Percentiles rank a stretch among this genome's conserved stretches.
Evolutionary conservation across 495 filamentous ascomycete genomes (phyloP).

Genomic region (Hypoxylon subgilvum): DNA sequence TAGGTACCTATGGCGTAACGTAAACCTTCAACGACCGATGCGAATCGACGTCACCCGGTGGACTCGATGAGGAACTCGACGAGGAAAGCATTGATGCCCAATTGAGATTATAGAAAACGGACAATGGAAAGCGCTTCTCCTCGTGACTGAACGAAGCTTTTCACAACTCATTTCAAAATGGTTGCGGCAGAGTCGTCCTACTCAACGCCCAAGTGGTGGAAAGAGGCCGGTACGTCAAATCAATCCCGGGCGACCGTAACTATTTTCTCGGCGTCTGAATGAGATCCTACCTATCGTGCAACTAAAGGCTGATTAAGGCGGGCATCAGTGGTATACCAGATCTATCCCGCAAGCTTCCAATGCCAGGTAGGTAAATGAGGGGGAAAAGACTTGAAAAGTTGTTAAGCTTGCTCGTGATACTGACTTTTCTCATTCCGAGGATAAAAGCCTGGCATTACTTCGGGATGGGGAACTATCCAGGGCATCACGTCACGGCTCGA

Average conservation of each 20-base stretch:
- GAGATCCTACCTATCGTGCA: too few species aligned
- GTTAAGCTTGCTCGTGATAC: too few species aligned
- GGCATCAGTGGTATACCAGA: slow-evolving; percentile 59
- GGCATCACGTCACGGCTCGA: slow-evolving; percentile 62
- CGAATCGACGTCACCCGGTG: slow-evolving; percentile 25
- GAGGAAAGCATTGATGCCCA: slow-evolving; percentile 24
- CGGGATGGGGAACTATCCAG: slow-evolving; percentile 62
- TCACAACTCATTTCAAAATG: slow-evolving; percentile 13
- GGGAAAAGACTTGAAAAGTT: too few species aligned
- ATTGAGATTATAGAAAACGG: slow-evolving; percentile 5
- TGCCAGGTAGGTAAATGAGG: slow-evolving; percentile 56
- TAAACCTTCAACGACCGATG: slow-evolving; percentile 22
- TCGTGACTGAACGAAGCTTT: background rate
- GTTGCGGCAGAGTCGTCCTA: slow-evolving; percentile 30
- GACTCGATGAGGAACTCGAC: slow-evolving; percentile 5
- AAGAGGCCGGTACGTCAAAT: slow-evolving; percentile 50
- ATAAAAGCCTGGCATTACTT: slow-evolving; percentile 41
- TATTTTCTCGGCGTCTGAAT: too few species aligned
- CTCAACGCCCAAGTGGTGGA: slow-evolving; percentile 60
- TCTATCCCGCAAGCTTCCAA: slow-evolving; percentile 67
- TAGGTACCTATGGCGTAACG: slow-evolving; percentile 12
- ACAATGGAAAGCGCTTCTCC: background rate
- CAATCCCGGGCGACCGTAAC: too few species aligned
- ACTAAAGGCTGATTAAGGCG: background rate
- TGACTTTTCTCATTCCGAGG: slow-evolving; percentile 7